Conservation (phyloP, 768 basidiomycete genomes). For the Suillus brevipes region DNA sequence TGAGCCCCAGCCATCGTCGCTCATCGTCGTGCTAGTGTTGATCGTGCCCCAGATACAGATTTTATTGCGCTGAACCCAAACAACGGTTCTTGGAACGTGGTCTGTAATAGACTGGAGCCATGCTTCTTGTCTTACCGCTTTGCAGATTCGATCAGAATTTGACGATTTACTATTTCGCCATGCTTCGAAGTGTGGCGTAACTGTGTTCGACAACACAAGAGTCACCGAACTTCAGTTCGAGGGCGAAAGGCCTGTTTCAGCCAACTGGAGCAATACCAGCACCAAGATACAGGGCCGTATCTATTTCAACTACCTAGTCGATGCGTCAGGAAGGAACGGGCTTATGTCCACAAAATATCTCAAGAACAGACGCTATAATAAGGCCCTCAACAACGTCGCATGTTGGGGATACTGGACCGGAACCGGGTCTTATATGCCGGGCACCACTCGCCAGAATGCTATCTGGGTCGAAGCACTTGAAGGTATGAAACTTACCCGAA, state of each 20-base stretch:
- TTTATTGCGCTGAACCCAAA: slow-evolving; percentile 54
- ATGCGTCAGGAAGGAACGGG: slow-evolving; percentile 37
- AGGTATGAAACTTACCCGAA: slow-evolving; percentile 14
- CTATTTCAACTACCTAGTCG: slow-evolving; percentile 36
- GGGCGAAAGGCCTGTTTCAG: slow-evolving; percentile 26
- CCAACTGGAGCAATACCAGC: slow-evolving; percentile 23
- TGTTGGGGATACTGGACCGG: slow-evolving; percentile 40
- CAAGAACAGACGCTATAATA: slow-evolving; percentile 35
- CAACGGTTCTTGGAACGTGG: slow-evolving; percentile 64
- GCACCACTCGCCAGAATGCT: slow-evolving; percentile 34
- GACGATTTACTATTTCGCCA: slow-evolving; percentile 60
- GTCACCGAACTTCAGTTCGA: slow-evolving; percentile 39
- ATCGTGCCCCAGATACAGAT: slow-evolving; percentile 49
- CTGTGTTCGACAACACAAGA: slow-evolving; percentile 55
- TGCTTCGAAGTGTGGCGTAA: slow-evolving; percentile 51
- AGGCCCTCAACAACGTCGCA: slow-evolving; percentile 34
- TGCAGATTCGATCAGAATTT: slow-evolving; percentile 58
- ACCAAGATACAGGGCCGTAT: slow-evolving; percentile 27
- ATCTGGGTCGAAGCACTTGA: slow-evolving; percentile 37
- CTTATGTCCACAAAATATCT: slow-evolving; percentile 39
- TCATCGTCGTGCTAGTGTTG: neutral
- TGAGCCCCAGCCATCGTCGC: slow-evolving; percentile 29
- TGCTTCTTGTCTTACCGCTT: neutral
- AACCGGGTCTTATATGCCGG: slow-evolving; percentile 28
- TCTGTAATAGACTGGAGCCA: slow-evolving; percentile 30